These are phyloP conservation scores for Fusarium goolgardi DNA, from an alignment of 2,329 filamentous ascomycete genomes.

Conservation along the genomic window DNA sequence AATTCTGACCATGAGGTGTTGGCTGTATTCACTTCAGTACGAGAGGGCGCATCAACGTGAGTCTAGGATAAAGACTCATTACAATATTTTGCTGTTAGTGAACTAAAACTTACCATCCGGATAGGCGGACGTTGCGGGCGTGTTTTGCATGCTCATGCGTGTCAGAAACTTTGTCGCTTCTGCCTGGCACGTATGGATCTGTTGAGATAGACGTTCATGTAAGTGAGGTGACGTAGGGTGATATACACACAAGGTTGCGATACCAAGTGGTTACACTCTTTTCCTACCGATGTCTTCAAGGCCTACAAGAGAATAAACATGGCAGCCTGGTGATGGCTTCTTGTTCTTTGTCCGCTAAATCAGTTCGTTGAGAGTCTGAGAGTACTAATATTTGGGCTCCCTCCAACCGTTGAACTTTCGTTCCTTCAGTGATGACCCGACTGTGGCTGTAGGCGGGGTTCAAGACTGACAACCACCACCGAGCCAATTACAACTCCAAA, in stretches of 20 bases:
- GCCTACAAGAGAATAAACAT: background rate
- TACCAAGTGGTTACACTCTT: too few relatives aligned
- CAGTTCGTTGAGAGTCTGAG: background rate
- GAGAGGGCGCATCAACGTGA: background rate
- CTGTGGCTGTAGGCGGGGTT: conserved; percentile 29
- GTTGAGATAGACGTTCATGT: background rate
- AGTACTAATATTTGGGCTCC: conserved; percentile 7
- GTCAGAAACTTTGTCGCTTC: conserved; percentile 2
- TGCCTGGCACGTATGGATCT: conserved; percentile 11
- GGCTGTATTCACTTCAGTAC: background rate
- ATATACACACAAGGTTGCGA: too few relatives aligned
- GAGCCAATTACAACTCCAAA: conserved; percentile 18
- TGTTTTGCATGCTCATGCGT: conserved; percentile 1
- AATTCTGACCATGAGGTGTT: conserved; percentile 11
- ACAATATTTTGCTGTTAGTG: background rate
- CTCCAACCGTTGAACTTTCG: conserved; percentile 21
- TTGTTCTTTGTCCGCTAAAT: background rate
- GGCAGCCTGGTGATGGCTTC: background rate
- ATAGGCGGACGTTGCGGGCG: background rate
- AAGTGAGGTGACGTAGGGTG: conserved; percentile 30
- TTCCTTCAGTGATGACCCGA: conserved; percentile 31
- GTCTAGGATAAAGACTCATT: background rate
- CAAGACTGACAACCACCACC: conserved; percentile 10
- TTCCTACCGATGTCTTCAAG: background rate
- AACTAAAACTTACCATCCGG: background rate